Conservation (phyloP, 2,329 filamentous ascomycete genomes). For the Malbranchea cinnamomea region DNA sequence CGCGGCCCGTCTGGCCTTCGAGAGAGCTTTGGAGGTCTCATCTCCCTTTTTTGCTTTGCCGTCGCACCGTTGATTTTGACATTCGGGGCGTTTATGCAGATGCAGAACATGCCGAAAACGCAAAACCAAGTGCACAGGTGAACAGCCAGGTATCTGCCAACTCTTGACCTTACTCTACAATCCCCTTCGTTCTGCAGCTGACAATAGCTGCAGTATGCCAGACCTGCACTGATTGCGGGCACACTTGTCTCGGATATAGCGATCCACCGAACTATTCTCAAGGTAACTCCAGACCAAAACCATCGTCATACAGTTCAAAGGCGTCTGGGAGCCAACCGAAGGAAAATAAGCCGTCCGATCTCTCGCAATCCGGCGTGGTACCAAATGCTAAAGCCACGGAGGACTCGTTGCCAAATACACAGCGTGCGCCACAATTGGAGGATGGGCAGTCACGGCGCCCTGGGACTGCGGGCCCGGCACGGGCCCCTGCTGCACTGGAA, state of each 20-base stretch:
- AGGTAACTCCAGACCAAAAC: not conserved
- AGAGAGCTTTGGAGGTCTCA: not conserved
- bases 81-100: conserved; percentile 25
- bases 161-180: conserved; percentile 1
- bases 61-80: no score
- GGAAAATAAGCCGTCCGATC: no score
- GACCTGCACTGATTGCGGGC: conserved; percentile 57
- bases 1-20: no score
- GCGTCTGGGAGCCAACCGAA: conserved; percentile 8
- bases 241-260: conserved; percentile 53
- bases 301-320: conserved; percentile 16
- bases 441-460: no score
- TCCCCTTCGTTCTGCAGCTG: not conserved
- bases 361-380: no score
- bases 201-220: conserved; percentile 37
- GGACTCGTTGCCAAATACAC: no score
- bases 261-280: conserved; percentile 30
- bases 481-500: no score
- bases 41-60: not conserved
- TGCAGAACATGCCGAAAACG: conserved; percentile 61
- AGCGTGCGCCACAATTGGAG: no score
- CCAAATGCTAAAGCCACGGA: no score
- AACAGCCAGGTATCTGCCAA: conserved; percentile 39
- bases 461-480: no score
- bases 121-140: conserved; percentile 61